phyloP scores from a whole-genome alignment of 257 asterid genomes.

The Thymus quinquecostatus region DNA sequence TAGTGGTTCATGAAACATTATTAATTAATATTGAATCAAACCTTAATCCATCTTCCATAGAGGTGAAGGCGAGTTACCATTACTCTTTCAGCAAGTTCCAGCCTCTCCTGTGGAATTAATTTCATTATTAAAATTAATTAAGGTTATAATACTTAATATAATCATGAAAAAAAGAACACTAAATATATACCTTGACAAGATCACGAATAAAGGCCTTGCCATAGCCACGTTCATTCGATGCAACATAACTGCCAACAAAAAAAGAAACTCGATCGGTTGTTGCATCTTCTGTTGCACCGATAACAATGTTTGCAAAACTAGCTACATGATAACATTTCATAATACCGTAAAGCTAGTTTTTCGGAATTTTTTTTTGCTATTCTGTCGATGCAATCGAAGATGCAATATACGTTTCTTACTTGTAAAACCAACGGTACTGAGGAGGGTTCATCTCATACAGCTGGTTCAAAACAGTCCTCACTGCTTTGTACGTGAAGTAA shows the following conservation, averaged over 20 bases:
- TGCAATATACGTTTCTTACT: slow-evolving; percentile 48
- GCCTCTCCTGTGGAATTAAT: slow-evolving; percentile 53
- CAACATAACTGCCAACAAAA: slow-evolving; percentile 52
- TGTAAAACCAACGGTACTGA: slow-evolving; percentile 79
- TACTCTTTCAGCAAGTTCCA: slow-evolving; percentile 88
- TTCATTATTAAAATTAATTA: too few species aligned
- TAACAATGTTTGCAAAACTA: too few species aligned
- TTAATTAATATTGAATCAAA: slow-evolving; percentile 14
- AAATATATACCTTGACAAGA: slow-evolving; percentile 63
- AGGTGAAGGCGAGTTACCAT: slow-evolving; percentile 92
- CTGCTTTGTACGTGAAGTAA: slow-evolving; percentile 91
- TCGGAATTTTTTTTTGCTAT: too few species aligned
- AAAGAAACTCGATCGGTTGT: too few species aligned
- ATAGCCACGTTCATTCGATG: slow-evolving; percentile 57
- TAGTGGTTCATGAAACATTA: neutral
- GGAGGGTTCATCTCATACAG: slow-evolving; percentile 93
- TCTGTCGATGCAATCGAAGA: neutral
- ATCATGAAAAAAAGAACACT: too few species aligned
- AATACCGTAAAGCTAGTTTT: too few species aligned
- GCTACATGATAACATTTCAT: too few species aligned
- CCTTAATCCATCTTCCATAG: slow-evolving; percentile 88
- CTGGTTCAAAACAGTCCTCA: slow-evolving; percentile 85
- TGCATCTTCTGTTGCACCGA: too few species aligned
- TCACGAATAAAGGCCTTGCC: slow-evolving; percentile 75
- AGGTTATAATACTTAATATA: too few species aligned